A percentile compares a stretch with the other conserved stretches of the same genome.
Conservation (phyloP, 257 asterid genomes). For the Thymus mandschuricus region DNA sequence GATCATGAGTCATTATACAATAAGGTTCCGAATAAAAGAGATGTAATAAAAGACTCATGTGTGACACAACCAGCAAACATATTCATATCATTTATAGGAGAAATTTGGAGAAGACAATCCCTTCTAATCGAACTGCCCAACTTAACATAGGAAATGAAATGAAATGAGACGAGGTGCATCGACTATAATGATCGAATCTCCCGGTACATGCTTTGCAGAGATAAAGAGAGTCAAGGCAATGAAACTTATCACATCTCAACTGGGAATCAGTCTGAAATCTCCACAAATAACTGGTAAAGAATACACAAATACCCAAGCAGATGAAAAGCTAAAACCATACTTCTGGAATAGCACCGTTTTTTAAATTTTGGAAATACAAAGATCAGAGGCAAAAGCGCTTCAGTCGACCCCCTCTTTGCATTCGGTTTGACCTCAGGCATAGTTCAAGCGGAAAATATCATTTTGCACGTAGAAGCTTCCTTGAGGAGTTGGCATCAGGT, state of each 20-base stretch:
- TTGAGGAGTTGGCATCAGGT: conserved; percentile 84
- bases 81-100: neutral
- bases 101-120: neutral
- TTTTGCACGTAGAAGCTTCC: conserved; percentile 85
- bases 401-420: conserved; percentile 30
- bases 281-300: conserved; percentile 34
- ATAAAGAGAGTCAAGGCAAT: conserved; percentile 15
- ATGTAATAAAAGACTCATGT: neutral
- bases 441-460: conserved; percentile 91
- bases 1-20: too few species aligned
- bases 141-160: neutral
- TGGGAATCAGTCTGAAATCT: conserved; percentile 33
- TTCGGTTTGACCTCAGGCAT: conserved; percentile 52
- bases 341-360: conserved; percentile 29
- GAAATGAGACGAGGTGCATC: neutral
- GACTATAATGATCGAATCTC: conserved; percentile 6
- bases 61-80: neutral
- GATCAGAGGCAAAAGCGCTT: conserved; percentile 30
- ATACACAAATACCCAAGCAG: conserved; percentile 41
- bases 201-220: conserved; percentile 4
- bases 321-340: conserved; percentile 30
- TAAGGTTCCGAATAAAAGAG: too few species aligned
- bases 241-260: conserved; percentile 28
- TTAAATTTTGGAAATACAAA: conserved; percentile 22
- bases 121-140: neutral